These are phyloP conservation scores for Aspergillus heteromorphus DNA, from an alignment of 495 filamentous ascomycete species.

Conservation along the genomic window DNA sequence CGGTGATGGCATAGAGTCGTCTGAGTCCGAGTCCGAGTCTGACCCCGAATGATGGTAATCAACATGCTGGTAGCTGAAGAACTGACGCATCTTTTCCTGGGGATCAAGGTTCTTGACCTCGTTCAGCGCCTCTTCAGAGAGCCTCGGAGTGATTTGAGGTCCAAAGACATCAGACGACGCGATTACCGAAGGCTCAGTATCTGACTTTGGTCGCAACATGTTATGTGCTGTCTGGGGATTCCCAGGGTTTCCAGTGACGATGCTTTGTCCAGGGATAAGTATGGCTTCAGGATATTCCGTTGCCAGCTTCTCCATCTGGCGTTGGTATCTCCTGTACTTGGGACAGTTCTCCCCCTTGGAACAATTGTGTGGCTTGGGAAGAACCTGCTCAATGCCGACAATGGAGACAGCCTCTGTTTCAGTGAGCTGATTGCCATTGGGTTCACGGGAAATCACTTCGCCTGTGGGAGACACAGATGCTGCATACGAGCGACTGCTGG, in stretches of 20 bases:
- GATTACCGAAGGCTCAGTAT: conserved; percentile 61
- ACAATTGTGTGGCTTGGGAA: conserved; percentile 81
- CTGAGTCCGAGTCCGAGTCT: conserved; percentile 44
- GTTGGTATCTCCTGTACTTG: conserved; percentile 71
- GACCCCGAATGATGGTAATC: conserved; percentile 23
- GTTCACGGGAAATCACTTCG: conserved; percentile 12
- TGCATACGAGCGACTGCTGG: conserved; percentile 8
- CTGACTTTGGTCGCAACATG: conserved; percentile 19
- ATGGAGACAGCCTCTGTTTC: conserved; percentile 73
- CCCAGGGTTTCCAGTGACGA: conserved; percentile 58
- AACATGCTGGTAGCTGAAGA: conserved; percentile 69
- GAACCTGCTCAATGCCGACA: conserved; percentile 81
- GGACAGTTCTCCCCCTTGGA: conserved; percentile 85
- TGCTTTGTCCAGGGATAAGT: conserved; percentile 38
- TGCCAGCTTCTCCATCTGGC: conserved; percentile 59
- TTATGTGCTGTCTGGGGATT: conserved; percentile 55
- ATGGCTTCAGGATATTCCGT: conserved; percentile 61
- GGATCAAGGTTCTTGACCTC: conserved; percentile 65
- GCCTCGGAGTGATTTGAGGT: conserved; percentile 43
- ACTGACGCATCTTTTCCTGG: conserved; percentile 80
- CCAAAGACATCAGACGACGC: conserved; percentile 84
- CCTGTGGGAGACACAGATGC: conserved; percentile 25
- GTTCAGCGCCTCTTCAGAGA: conserved; percentile 64
- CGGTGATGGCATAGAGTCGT: conserved; percentile 8
- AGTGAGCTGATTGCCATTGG: neutral